Base-by-base conservation (phyloP, 805 yeast genomes). In the Nakazawaea molendinolei region DNA sequence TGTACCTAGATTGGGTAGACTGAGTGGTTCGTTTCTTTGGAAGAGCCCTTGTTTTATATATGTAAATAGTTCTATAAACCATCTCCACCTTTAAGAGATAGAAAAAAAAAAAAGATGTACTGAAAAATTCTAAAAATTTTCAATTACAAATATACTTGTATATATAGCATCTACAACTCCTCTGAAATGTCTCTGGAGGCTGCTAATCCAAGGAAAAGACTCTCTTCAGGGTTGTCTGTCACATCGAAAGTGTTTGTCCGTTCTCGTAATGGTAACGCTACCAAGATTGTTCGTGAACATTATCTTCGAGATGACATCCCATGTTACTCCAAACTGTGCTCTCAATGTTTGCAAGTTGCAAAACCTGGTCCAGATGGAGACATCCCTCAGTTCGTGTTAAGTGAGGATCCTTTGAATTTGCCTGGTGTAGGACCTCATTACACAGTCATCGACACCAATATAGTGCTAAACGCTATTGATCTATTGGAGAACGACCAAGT, bases 251-350 rank as follows among this genome's bases (percentile, higher is more conserved):
- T 92, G 12, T 90, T 84, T 61, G 95, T 92, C 39, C 66, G 96
- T 49, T 85, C 96, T 2, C 71, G 92, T 49, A 77, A 82, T 44
- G 97, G 97, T 8, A 79, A 80, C 30, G 96, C 97, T 5, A 71
- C 87, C 23, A 90, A 92, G 55, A 73, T 92, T 19, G 95, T 90
- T 8, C 71, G 97, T 46, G 99, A 92, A 54, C 98, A 90, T 58
- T 92, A 92, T 53, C 64, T 92, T 39, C 72, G 98, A 56, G 76
- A 74, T 36, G 99, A 92, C 58, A 86, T 92, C 34, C 95, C 97
- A 14, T 92, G 98, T 58, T 76, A 80, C 36, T 85, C 95, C 2
- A 67, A 63, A 44, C 63, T 73, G 1, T 92, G 98, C 58, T 50
- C 60, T 8, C 53, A 50, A 23, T 92, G 99, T 57, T 59, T 63